These are phyloP conservation scores for Hypsizygus marmoreus DNA, from an alignment of 768 basidiomycete species.

Conservation along the genomic window DNA sequence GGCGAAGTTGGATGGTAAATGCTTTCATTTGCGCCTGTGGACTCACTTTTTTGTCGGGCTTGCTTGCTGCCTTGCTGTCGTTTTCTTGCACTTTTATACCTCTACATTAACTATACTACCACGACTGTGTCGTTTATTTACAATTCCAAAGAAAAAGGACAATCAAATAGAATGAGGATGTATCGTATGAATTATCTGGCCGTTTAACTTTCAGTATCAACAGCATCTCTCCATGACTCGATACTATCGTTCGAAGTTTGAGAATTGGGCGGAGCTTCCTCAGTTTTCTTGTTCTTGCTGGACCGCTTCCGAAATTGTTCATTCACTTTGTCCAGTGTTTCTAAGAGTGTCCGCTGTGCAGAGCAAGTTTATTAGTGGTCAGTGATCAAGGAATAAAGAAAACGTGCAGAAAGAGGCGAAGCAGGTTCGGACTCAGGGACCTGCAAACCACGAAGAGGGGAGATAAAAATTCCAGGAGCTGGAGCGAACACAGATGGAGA, in stretches of 20 bases:
- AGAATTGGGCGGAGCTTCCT: slow-evolving; percentile 8
- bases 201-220: too few species aligned
- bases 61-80: slow-evolving; percentile 11
- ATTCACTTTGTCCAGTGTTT: not conserved
- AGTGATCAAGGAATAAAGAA: not conserved
- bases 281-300: not conserved
- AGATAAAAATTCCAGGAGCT: slow-evolving; percentile 38
- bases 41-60: too few species aligned
- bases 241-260: slow-evolving; percentile 38
- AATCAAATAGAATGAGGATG: too few species aligned
- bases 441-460: slow-evolving; percentile 27
- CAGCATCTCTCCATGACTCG: slow-evolving; percentile 35
- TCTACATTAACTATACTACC: slow-evolving; percentile 1
- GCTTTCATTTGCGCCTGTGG: too few species aligned
- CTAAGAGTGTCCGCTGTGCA: not conserved
- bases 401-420: not conserved
- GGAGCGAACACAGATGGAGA: slow-evolving; percentile 32
- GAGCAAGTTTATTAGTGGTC: too few species aligned
- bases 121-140: too few species aligned
- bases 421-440: slow-evolving; percentile 1
- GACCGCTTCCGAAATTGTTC: not conserved
- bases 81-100: not conserved
- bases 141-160: too few species aligned
- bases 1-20: slow-evolving; percentile 77
- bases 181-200: too few species aligned